These are phyloP conservation scores for Mikania micrantha DNA, from an alignment of 129 eudicot genomes.

Conservation along the genomic window DNA sequence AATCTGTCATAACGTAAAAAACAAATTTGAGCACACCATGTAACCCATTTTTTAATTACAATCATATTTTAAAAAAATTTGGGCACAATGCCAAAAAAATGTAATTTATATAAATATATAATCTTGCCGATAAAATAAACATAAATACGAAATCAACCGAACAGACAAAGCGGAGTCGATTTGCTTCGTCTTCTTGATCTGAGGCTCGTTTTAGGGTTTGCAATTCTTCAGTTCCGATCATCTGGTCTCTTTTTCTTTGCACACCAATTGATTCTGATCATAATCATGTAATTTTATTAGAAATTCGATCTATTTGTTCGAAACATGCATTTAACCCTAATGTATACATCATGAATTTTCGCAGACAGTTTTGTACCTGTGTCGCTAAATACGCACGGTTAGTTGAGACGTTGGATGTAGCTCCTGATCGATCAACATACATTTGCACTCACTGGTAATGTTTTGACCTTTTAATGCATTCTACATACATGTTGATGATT, in stretches of 20 bases:
- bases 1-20: too few relatives aligned
- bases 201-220: neutral
- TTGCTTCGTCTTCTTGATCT: neutral
- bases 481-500: neutral
- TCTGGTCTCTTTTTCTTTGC: neutral
- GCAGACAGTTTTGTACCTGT: neutral
- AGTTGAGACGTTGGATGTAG: neutral
- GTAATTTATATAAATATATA: too few relatives aligned
- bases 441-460: neutral
- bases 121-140: too few relatives aligned
- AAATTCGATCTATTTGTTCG: neutral
- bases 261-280: neutral
- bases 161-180: too few relatives aligned
- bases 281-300: neutral
- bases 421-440: conserved; percentile 4
- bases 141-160: too few relatives aligned
- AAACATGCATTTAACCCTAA: neutral
- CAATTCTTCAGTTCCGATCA: neutral
- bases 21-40: too few relatives aligned
- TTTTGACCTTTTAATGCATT: neutral
- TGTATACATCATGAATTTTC: neutral
- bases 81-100: too few relatives aligned
- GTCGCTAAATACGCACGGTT: too few relatives aligned
- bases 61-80: too few relatives aligned
- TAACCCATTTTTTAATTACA: too few relatives aligned